phyloP scores from a whole-genome alignment of 768 basidiomycete genomes.

The Clitopilus passeckerianus region DNA sequence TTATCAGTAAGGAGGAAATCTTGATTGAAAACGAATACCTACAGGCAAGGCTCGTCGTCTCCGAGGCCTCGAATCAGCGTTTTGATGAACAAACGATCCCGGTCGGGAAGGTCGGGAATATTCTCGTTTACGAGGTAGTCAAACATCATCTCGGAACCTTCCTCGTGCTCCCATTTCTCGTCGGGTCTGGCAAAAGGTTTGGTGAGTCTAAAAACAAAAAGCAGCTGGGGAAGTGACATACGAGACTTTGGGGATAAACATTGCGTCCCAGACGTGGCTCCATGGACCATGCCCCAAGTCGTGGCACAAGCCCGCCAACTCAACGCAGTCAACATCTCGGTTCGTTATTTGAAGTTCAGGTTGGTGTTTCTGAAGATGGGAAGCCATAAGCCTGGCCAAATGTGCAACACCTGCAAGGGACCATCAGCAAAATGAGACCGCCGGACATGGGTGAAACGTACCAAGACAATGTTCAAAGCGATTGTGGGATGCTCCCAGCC shows the following conservation, averaged over 20 bases:
- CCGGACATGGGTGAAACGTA: slow-evolving; percentile 20
- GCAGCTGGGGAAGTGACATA: slow-evolving; percentile 15
- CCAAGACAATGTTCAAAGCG: slow-evolving; percentile 85
- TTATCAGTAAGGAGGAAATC: not conserved
- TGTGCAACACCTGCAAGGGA: slow-evolving; percentile 62
- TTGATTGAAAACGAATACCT: not conserved
- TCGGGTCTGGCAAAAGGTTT: slow-evolving; percentile 31
- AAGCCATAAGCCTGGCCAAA: slow-evolving; percentile 61
- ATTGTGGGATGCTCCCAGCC: slow-evolving; percentile 75
- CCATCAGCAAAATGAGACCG: slow-evolving; percentile 2
- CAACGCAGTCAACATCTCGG: slow-evolving; percentile 72
- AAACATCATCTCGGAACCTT: slow-evolving; percentile 81
- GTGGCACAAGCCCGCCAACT: slow-evolving; percentile 78
- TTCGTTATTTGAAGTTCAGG: slow-evolving; percentile 60
- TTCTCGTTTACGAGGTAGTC: slow-evolving; percentile 60
- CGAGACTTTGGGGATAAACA: slow-evolving; percentile 67
- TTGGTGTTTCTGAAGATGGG: slow-evolving; percentile 52
- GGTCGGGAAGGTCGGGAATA: slow-evolving; percentile 36
- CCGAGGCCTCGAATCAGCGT: slow-evolving; percentile 64
- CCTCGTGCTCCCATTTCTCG: slow-evolving; percentile 66
- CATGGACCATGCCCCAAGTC: slow-evolving; percentile 86
- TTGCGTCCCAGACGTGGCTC: slow-evolving; percentile 79
- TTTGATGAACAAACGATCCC: slow-evolving; percentile 62
- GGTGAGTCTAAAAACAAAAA: not conserved
- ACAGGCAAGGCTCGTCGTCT: not conserved